phyloP scores from a whole-genome alignment of 1,284 basidiomycete species.

The Ganoderma resinaceum region DNA sequence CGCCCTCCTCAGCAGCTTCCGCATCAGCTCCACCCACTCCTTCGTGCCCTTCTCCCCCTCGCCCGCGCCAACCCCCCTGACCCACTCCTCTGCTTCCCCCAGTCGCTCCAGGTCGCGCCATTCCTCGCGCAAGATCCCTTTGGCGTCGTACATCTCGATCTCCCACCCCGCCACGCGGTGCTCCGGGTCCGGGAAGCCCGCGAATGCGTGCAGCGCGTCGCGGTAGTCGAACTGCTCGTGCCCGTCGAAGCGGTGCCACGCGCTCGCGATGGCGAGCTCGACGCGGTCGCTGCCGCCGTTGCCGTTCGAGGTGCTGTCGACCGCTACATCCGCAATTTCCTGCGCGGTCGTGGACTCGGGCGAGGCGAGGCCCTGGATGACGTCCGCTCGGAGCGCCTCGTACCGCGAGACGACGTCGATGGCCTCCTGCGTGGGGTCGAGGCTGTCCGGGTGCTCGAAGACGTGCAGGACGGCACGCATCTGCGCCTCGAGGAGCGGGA shows the following conservation, averaged over 20 bases:
- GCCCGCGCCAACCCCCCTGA: constrained; percentile 62
- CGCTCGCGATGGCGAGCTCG: constrained; percentile 50
- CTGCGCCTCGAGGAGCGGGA: constrained; percentile 75
- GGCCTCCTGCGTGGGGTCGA: constrained; percentile 57
- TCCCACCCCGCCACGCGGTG: constrained; percentile 60
- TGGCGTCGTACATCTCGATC: constrained; percentile 60
- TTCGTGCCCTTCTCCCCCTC: constrained; percentile 48
- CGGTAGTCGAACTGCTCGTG: constrained; percentile 74
- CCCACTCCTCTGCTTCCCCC: constrained; percentile 65
- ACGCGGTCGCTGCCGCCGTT: constrained; percentile 12
- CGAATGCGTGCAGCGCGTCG: constrained; percentile 60
- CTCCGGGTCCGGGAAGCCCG: constrained; percentile 35
- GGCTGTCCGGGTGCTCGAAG: constrained; percentile 54
- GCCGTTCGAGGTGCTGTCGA: not conserved
- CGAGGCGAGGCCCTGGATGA: not conserved
- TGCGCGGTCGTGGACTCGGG: not conserved
- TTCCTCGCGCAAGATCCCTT: constrained; percentile 52
- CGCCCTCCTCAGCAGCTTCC: constrained; percentile 51
- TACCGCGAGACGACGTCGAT: constrained; percentile 56
- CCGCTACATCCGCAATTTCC: not conserved
- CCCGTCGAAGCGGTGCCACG: constrained; percentile 60
- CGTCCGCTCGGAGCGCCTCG: constrained; percentile 43
- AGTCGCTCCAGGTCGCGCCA: constrained; percentile 66
- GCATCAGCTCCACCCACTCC: constrained; percentile 72
- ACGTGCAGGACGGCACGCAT: constrained; percentile 61